Evolutionary conservation across 768 basidiomycete species (phyloP).

Genomic region (Suillus decipiens): DNA sequence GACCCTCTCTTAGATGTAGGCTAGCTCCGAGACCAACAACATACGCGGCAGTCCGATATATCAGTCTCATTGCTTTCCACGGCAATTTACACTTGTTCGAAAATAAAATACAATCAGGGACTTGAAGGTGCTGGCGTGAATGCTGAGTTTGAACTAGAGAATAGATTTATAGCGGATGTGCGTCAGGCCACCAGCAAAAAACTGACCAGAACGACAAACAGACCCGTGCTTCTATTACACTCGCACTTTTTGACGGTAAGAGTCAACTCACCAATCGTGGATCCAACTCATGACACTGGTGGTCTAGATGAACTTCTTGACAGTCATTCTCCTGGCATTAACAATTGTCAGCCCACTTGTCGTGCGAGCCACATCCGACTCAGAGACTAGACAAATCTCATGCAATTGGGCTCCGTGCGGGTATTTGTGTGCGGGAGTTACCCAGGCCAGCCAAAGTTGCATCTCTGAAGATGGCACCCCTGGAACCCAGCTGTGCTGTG

Average conservation of each 20-base stretch:
- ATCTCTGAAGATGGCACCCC: neutral
- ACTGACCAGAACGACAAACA: neutral
- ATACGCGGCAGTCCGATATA: too few species aligned
- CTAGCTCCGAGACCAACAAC: too few species aligned
- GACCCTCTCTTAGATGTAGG: too few species aligned
- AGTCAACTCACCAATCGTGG: neutral
- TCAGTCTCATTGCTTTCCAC: too few species aligned
- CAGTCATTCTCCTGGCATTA: neutral
- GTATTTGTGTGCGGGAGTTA: constrained; percentile 3
- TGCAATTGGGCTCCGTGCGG: constrained; percentile 15
- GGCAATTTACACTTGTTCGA: too few species aligned
- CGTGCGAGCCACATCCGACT: neutral
- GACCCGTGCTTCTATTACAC: neutral
- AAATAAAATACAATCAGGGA: too few species aligned
- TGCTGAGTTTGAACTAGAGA: neutral
- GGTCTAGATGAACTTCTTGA: neutral
- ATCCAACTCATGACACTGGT: neutral
- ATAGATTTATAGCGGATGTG: neutral
- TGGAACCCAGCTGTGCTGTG: neutral
- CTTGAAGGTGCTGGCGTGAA: neutral
- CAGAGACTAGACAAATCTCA: neutral
- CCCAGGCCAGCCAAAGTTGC: neutral
- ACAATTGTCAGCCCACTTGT: neutral
- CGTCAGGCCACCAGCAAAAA: neutral
- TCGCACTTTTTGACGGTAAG: neutral